Evolutionary conservation across 2,329 filamentous ascomycete species (phyloP), one percentile per base, ranked within the genome.

Genomic region (Dactylellina haptotyla): DNA sequence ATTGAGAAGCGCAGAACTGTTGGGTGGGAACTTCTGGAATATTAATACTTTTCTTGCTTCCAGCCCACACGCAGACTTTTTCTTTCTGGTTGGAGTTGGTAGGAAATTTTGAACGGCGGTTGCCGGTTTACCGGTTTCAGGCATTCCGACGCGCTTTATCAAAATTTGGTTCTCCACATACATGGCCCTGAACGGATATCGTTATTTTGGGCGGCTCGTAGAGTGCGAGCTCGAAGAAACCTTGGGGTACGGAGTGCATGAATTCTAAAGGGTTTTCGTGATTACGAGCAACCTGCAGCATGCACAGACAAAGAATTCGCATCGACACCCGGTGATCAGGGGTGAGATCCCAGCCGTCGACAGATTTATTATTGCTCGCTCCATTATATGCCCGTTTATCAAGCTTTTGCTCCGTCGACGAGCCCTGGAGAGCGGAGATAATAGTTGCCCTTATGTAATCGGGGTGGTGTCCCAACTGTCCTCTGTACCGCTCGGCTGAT

Each of bases 121-220:
- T 61, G 64, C 64, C 65, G 56, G 57, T 46, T 50, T 70, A 48
- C 65, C 65, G 65, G 65, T 70, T 69, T 69, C 54, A 69, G 56
- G 18, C 28, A 54, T 50, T 67, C 14, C 2, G 32, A 43, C 34
- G 43, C 20, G 30, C n/a, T 26, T 26, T 12, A 4, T 25, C 46
- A 23, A 25, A 46, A 18, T 45, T 18, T 46, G 25, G 30, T 32
- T 32, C 48, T 34, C 50, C 26, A 39, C 48, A 6, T 18, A n/a
- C 26, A 12, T 34, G 32, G 14, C n/a, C 39, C 10, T n/a, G 23
- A 28, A 28, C 20, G 20, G 45, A 28, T 50, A 50, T 50, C 45
- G 28, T 28, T 28, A 28, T 26, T 18, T 28, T n/a, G n/a, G n/a
- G n/a, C n/a, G n/a, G n/a, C n/a, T n/a, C 9, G 37, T 16, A 41